Evolutionary conservation across 1,284 basidiomycete species (phyloP).

Genomic region (Microbotryomycetes sp.): DNA sequence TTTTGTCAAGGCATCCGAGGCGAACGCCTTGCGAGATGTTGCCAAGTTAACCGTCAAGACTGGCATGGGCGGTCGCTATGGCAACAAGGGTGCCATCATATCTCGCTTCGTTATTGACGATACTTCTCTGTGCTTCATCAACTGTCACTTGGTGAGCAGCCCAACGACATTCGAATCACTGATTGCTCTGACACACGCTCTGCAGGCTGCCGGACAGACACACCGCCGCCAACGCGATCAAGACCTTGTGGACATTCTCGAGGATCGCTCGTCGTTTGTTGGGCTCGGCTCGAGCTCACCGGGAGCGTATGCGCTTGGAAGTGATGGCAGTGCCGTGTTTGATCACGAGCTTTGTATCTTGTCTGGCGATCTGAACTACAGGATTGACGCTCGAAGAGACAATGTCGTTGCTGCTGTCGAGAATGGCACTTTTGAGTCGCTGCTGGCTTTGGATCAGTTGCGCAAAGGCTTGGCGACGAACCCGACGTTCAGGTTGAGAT

Average conservation of each 20-base stretch:
- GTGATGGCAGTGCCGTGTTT: slow-evolving; percentile 86
- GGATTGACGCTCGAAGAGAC: slow-evolving; percentile 85
- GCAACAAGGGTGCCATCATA: slow-evolving; percentile 84
- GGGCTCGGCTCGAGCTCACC: slow-evolving; percentile 34
- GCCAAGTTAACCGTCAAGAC: slow-evolving; percentile 93
- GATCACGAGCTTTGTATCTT: slow-evolving; percentile 93
- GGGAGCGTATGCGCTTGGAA: slow-evolving; percentile 72
- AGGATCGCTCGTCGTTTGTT: slow-evolving; percentile 68
- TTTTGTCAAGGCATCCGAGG: slow-evolving; percentile 69
- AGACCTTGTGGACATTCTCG: slow-evolving; percentile 88
- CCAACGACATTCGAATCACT: slow-evolving; percentile 79
- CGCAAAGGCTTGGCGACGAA: slow-evolving; percentile 79
- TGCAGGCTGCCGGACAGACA: slow-evolving; percentile 81
- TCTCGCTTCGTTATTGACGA: slow-evolving; percentile 84
- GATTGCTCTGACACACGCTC: slow-evolving; percentile 71
- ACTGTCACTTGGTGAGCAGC: slow-evolving; percentile 88
- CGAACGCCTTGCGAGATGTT: slow-evolving; percentile 76
- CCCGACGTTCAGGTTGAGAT: slow-evolving; percentile 73
- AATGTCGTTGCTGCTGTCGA: slow-evolving; percentile 62
- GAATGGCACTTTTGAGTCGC: slow-evolving; percentile 46
- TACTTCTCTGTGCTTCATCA: slow-evolving; percentile 89
- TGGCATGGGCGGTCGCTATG: slow-evolving; percentile 89
- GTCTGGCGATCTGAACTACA: slow-evolving; percentile 80
- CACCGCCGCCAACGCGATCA: slow-evolving; percentile 83
- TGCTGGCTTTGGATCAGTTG: slow-evolving; percentile 80